Evolutionary conservation across 1,284 basidiomycete genomes (phyloP).

Genomic region (Vanrija sp.): DNA sequence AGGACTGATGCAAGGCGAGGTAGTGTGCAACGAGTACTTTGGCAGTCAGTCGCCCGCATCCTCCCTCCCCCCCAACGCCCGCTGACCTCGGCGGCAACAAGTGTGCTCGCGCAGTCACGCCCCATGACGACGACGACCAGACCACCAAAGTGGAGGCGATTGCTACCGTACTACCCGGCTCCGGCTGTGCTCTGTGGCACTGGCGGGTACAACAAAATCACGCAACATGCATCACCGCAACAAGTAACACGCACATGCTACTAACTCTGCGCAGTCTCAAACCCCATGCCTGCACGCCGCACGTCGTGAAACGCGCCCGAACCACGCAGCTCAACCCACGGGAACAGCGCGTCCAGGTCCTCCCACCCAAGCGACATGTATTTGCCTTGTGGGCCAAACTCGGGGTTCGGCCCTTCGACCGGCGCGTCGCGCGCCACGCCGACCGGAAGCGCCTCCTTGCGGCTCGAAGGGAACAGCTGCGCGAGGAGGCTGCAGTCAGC

Average conservation of each 20-base stretch:
- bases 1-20: no score
- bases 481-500: slow-evolving; percentile 34
- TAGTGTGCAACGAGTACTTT: no score
- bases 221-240: no score
- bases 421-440: slow-evolving; percentile 15
- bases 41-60: no score
- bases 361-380: slow-evolving; percentile 44
- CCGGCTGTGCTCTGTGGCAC: no score
- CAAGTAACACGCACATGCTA: no score
- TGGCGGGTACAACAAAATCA: no score
- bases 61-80: no score
- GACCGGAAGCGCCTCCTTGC: slow-evolving; percentile 19
- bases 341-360: slow-evolving; percentile 36
- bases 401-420: slow-evolving; percentile 30
- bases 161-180: no score
- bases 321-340: slow-evolving; percentile 38
- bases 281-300: slow-evolving; percentile 32
- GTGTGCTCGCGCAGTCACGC: no score
- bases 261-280: slow-evolving; percentile 14
- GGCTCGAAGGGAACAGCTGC: slow-evolving; percentile 32
- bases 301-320: slow-evolving; percentile 28
- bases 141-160: no score
- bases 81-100: neutral
- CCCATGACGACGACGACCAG: no score
- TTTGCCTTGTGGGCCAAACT: slow-evolving; percentile 42